These are phyloP conservation scores for Metschnikowia lunata DNA, from an alignment of 805 yeast genomes.

Conservation along the genomic window DNA sequence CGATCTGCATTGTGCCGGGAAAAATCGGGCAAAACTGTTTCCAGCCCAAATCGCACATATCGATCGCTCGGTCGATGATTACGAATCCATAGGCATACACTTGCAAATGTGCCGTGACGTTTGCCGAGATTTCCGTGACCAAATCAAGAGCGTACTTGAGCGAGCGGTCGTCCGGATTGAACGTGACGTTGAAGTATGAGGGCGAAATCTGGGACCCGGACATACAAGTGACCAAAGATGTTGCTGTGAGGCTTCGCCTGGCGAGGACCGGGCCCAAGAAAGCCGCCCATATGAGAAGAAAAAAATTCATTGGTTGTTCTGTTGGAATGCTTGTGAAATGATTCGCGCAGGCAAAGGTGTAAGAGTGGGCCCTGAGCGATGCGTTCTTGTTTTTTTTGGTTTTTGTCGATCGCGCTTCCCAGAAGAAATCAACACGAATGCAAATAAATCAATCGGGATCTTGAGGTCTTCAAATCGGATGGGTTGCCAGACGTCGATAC, in stretches of 20 bases:
- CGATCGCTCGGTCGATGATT: slow-evolving; percentile 52
- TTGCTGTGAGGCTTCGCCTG: slow-evolving; percentile 44
- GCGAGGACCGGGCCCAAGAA: slow-evolving; percentile 14
- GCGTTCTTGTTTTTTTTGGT: too few relatives aligned
- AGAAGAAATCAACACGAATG: too few relatives aligned
- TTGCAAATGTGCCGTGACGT: slow-evolving; percentile 63
- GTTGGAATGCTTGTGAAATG: too few relatives aligned
- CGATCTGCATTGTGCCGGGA: slow-evolving; percentile 77
- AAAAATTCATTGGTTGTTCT: slow-evolving; percentile 5
- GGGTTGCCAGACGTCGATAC: too few relatives aligned
- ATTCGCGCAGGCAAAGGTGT: too few relatives aligned
- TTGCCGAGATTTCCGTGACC: slow-evolving; percentile 61
- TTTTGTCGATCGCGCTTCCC: too few relatives aligned
- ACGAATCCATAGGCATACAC: slow-evolving; percentile 85
- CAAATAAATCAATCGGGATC: too few relatives aligned
- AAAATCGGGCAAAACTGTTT: slow-evolving; percentile 86
- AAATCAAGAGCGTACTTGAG: slow-evolving; percentile 67
- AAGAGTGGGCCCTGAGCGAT: too few relatives aligned
- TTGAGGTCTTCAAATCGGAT: too few relatives aligned
- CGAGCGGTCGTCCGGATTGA: slow-evolving; percentile 67
- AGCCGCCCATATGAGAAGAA: slow-evolving; percentile 11
- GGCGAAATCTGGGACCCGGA: slow-evolving; percentile 71
- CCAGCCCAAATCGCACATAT: slow-evolving; percentile 67
- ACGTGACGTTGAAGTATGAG: slow-evolving; percentile 65
- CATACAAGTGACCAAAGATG: slow-evolving; percentile 85